Conservation (phyloP, 768 basidiomycete species). For the Phlebiopsis gigantea region DNA sequence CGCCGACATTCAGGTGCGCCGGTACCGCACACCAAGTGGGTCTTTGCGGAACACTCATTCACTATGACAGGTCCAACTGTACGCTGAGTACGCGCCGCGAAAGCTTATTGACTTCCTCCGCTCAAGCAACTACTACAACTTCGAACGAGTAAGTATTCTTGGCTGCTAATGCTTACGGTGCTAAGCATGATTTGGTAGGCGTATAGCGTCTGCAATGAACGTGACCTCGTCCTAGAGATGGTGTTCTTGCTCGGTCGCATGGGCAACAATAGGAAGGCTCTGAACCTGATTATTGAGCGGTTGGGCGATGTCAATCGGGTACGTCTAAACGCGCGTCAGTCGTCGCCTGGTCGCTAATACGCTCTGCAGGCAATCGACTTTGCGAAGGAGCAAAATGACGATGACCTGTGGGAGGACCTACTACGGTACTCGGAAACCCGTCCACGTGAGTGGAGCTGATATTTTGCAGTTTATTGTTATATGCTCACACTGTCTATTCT, state of each 20-base stretch:
- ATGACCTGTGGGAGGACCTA: constrained; percentile 97
- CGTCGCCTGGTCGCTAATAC: neutral
- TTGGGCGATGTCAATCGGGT: constrained; percentile 89
- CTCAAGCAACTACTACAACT: constrained; percentile 85
- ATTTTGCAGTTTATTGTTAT: neutral
- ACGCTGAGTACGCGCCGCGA: constrained; percentile 78
- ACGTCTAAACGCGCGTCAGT: constrained; percentile 18
- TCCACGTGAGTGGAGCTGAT: constrained; percentile 48
- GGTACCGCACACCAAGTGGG: neutral
- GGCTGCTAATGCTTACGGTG: neutral
- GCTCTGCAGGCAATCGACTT: constrained; percentile 85
- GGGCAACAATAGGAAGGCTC: constrained; percentile 95
- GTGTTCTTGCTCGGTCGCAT: constrained; percentile 95
- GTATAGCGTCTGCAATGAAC: constrained; percentile 77
- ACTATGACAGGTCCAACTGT: constrained; percentile 67
- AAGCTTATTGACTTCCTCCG: constrained; percentile 88
- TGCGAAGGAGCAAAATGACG: constrained; percentile 93
- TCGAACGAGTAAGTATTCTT: constrained; percentile 58
- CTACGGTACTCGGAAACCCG: constrained; percentile 91
- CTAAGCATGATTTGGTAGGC: constrained; percentile 43
- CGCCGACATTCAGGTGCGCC: constrained; percentile 74
- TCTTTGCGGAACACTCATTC: neutral
- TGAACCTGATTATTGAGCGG: constrained; percentile 92
- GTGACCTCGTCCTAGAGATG: constrained; percentile 92
- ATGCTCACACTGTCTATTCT: neutral